Conservation (phyloP, 2,329 filamentous ascomycete species). For the Blastomyces parvus region DNA sequence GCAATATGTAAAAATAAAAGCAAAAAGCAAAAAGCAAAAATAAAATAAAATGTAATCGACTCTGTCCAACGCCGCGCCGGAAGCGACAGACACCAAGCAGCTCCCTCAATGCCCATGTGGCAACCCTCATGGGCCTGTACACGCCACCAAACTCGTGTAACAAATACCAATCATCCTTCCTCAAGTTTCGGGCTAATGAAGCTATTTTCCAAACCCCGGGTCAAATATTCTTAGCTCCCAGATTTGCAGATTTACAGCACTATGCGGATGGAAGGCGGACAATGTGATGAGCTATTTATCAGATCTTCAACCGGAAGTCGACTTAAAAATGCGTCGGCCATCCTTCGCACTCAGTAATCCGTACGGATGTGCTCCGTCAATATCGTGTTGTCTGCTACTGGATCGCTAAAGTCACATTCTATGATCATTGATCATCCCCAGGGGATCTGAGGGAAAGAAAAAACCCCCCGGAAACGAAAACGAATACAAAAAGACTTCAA, state of each 20-base stretch:
- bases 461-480: too few species aligned
- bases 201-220: neutral
- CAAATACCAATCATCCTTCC: neutral
- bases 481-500: too few species aligned
- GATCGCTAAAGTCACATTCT: neutral
- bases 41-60: neutral
- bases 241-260: neutral
- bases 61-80: neutral
- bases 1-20: neutral
- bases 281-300: neutral
- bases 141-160: neutral
- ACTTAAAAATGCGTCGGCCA: neutral
- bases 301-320: neutral
- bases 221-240: neutral
- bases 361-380: too few species aligned
- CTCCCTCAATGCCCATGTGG: neutral
- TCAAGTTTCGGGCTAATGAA: too few species aligned
- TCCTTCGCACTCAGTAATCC: neutral
- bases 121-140: neutral
- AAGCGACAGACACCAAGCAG: neutral
- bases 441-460: neutral
- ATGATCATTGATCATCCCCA: neutral
- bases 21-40: too few species aligned
- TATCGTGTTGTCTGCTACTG: neutral
- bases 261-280: neutral